Percentiles rank a stretch among this genome's conserved stretches.
Conservation (phyloP, 768 basidiomycete genomes). For the Cystobasidium onofrii region DNA sequence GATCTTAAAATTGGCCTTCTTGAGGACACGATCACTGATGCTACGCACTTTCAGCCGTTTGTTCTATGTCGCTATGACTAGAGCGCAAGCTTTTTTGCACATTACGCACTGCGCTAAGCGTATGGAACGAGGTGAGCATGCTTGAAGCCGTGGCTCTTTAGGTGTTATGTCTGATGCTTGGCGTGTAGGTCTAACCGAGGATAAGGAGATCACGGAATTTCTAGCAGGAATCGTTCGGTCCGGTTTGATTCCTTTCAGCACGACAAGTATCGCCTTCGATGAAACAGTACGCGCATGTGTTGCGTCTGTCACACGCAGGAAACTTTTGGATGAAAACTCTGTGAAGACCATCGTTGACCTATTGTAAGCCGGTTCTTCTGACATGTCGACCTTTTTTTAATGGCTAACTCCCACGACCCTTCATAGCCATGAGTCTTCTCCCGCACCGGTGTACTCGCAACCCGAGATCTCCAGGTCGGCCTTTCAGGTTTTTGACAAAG, state of each 20-base stretch:
- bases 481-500: neutral
- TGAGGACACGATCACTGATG: neutral
- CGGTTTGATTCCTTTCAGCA: neutral
- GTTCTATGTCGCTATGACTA: slow-evolving; percentile 80
- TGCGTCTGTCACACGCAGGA: neutral
- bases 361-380: slow-evolving; percentile 10
- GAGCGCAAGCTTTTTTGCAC: slow-evolving; percentile 66
- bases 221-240: neutral
- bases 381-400: too few species aligned
- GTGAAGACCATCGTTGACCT: neutral
- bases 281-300: neutral
- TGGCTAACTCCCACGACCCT: too few species aligned
- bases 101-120: slow-evolving; percentile 53
- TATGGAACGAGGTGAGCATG: slow-evolving; percentile 49
- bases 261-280: neutral
- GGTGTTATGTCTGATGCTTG: too few species aligned
- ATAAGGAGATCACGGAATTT: slow-evolving; percentile 25
- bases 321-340: neutral
- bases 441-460: neutral
- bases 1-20: neutral
- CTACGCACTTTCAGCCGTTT: slow-evolving; percentile 54
- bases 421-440: neutral
- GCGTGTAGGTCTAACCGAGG: slow-evolving; percentile 7
- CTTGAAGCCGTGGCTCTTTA: too few species aligned
- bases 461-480: neutral